Evolutionary conservation across 169 alveolate genomes (phyloP).

Genomic region (Cryptosporidium sp.): DNA sequence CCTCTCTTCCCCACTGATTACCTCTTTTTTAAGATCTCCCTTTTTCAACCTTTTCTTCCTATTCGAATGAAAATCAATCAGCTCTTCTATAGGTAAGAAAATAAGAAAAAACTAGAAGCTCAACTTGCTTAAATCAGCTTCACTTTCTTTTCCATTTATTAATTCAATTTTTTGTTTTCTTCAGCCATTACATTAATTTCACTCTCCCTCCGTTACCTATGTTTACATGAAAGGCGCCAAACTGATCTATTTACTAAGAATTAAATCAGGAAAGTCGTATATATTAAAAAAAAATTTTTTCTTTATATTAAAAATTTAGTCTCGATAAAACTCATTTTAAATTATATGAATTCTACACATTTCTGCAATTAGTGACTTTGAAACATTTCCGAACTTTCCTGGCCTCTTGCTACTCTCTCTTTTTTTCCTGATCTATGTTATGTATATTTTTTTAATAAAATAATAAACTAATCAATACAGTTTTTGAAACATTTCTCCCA

Average conservation of each 20-base stretch:
- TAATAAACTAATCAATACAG: too few relatives aligned
- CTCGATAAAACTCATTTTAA: too few relatives aligned
- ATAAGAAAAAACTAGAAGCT: background rate
- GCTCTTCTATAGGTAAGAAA: background rate
- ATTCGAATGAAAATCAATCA: background rate
- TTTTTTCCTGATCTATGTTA: too few relatives aligned
- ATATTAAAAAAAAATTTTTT: background rate
- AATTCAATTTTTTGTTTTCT: background rate
- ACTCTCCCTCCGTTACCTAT: conserved; percentile 3
- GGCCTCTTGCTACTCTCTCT: too few relatives aligned
- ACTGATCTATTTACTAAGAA: background rate
- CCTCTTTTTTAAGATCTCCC: background rate
- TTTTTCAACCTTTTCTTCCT: background rate
- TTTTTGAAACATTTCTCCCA: too few relatives aligned
- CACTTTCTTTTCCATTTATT: background rate
- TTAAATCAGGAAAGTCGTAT: background rate
- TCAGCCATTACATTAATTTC: background rate
- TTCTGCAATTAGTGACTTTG: too few relatives aligned
- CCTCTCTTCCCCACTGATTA: background rate
- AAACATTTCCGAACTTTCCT: too few relatives aligned
- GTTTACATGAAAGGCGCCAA: background rate
- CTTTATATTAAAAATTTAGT: too few relatives aligned
- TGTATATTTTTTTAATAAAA: too few relatives aligned
- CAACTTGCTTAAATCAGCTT: background rate
- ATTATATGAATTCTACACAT: too few relatives aligned